Evolutionary conservation across 2,329 filamentous ascomycete genomes (phyloP).

Genomic region (Rhexocercosporidium sp.): DNA sequence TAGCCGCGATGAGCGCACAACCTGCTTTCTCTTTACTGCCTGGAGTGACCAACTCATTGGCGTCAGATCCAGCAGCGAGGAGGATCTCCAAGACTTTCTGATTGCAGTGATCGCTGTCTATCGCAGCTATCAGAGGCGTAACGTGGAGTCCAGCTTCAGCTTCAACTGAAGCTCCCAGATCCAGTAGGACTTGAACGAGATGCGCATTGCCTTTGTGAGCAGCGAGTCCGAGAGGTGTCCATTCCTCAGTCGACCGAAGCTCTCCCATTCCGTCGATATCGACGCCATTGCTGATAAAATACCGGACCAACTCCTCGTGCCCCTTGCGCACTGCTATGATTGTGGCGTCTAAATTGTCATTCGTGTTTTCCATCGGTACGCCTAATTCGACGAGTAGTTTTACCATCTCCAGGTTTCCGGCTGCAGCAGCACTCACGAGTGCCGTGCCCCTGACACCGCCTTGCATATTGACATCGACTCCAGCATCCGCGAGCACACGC

Average conservation of each 20-base stretch:
- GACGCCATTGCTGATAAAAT: not conserved
- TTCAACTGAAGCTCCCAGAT: not conserved
- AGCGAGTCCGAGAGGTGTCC: conserved; percentile 3
- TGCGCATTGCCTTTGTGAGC: not conserved
- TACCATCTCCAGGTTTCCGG: conserved; percentile 1
- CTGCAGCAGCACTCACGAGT: conserved; percentile 2
- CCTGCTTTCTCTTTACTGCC: not conserved
- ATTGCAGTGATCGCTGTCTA: conserved; percentile 6
- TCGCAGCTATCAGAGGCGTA: not conserved
- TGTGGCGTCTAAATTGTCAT: not conserved
- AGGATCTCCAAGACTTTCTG: conserved; percentile 3
- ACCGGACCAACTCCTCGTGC: not conserved
- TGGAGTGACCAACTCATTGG: conserved; percentile 3
- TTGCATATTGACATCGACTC: conserved; percentile 10
- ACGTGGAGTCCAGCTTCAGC: conserved; percentile 3
- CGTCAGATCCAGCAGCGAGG: not conserved
- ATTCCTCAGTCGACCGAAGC: conserved; percentile 4
- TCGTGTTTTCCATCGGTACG: not conserved
- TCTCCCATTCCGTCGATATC: conserved; percentile 6
- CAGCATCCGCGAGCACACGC: not conserved
- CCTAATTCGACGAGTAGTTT: conserved; percentile 1
- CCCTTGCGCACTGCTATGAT: conserved; percentile 5
- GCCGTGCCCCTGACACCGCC: conserved; percentile 3
- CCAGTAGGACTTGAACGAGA: not conserved
- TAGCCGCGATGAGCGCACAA: not conserved